phyloP scores from a whole-genome alignment of 2,329 filamentous ascomycete species.

The Lasiodiplodia theobromae region DNA sequence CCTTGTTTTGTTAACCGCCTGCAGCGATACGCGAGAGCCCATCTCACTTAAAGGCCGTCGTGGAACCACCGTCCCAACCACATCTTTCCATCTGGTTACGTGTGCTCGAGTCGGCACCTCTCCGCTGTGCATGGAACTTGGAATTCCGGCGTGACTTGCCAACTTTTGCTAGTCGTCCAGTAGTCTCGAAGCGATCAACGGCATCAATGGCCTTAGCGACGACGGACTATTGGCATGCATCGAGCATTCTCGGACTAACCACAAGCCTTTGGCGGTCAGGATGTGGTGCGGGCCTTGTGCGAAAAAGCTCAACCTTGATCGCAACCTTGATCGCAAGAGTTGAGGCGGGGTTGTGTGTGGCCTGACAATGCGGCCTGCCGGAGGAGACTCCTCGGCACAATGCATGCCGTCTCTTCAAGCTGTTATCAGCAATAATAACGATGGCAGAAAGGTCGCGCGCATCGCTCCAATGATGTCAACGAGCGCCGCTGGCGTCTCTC shows the following conservation, averaged over 20 bases:
- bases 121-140: constrained; percentile 4
- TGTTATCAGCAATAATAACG: constrained; percentile 2
- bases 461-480: constrained; percentile 21
- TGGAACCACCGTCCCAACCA: constrained; percentile 14
- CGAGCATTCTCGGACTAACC: constrained; percentile 2
- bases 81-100: constrained; percentile 13
- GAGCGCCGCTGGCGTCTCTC: neutral
- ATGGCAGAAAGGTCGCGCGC: neutral
- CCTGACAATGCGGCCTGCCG: constrained; percentile 9
- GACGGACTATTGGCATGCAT: constrained; percentile 16
- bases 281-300: neutral
- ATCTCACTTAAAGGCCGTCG: constrained; percentile 11
- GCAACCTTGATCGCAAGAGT: neutral
- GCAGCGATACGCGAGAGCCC: constrained; percentile 3
- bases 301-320: neutral
- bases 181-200: constrained; percentile 7
- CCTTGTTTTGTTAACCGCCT: neutral
- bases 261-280: neutral
- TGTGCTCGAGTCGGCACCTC: constrained; percentile 1
- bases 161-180: constrained; percentile 9
- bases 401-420: neutral
- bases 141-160: constrained; percentile 14
- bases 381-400: constrained; percentile 9
- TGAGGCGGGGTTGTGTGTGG: neutral
- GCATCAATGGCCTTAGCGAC: constrained; percentile 3